Evolutionary conservation across 108 stramenopile species (phyloP).

Genomic region (Skeletonema marinoi): DNA sequence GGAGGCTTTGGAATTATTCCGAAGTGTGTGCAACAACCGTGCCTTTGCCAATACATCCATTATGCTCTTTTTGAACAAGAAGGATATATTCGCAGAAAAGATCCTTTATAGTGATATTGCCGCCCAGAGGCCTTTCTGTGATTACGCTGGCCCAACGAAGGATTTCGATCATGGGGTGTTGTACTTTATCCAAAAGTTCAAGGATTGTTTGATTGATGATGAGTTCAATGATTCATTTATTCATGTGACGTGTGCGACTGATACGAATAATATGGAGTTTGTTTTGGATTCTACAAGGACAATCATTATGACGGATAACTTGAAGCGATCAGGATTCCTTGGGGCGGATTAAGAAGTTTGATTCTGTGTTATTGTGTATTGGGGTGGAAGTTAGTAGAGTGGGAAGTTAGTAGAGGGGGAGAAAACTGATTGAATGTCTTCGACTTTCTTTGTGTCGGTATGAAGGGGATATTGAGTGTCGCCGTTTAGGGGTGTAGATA

Average conservation of each 20-base stretch:
- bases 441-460: not conserved
- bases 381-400: not conserved
- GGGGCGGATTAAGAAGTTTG: constrained; percentile 67
- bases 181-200: constrained; percentile 94
- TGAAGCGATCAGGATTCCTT: constrained; percentile 88
- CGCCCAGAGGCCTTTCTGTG: constrained; percentile 78
- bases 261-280: constrained; percentile 95
- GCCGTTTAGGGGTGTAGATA: too few relatives aligned
- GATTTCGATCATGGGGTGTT: constrained; percentile 90
- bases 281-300: constrained; percentile 91
- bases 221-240: constrained; percentile 82
- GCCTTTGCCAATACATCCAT: constrained; percentile 91
- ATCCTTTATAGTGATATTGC: constrained; percentile 86
- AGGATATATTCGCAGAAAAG: constrained; percentile 97
- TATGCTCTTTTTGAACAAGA: constrained; percentile 97
- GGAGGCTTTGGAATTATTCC: constrained; percentile 95
- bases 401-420: not conserved
- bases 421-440: too few relatives aligned
- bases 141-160: constrained; percentile 80
- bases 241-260: constrained; percentile 98
- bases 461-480: too few relatives aligned
- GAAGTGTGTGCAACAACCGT: constrained; percentile 94
- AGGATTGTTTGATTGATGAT: constrained; percentile 88
- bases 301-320: constrained; percentile 93
- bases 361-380: not conserved